A percentile compares a stretch with the other conserved stretches of the same genome.
Conservation (phyloP, 768 basidiomycete genomes). For the Tephrocybe sp. region DNA sequence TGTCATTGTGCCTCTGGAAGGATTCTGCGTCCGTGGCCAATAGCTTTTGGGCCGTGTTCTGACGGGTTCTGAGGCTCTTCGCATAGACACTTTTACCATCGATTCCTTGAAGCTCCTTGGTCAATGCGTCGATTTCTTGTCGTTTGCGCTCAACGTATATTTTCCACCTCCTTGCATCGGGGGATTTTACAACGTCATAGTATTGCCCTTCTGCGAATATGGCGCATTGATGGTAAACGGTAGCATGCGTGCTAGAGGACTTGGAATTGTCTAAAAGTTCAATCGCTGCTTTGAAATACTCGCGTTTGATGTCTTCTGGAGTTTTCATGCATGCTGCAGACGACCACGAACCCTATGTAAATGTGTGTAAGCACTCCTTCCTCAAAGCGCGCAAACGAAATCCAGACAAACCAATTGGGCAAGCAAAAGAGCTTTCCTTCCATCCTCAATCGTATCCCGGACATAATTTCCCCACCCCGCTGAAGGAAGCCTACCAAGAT, state of each 20-base stretch:
- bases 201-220: slow-evolving; percentile 89
- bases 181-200: slow-evolving; percentile 62
- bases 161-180: slow-evolving; percentile 67
- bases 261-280: slow-evolving; percentile 23
- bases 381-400: background rate
- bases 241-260: slow-evolving; percentile 35
- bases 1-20: slow-evolving; percentile 51
- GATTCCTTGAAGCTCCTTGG: slow-evolving; percentile 27
- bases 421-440: slow-evolving; percentile 42
- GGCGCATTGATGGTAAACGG: slow-evolving; percentile 79
- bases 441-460: slow-evolving; percentile 8
- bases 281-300: slow-evolving; percentile 70
- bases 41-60: slow-evolving; percentile 30
- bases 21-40: slow-evolving; percentile 43
- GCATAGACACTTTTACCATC: slow-evolving; percentile 12
- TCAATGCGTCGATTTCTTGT: slow-evolving; percentile 60
- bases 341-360: slow-evolving; percentile 81
- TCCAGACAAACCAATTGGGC: slow-evolving; percentile 58
- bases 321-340: slow-evolving; percentile 83
- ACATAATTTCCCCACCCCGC: slow-evolving; percentile 18
- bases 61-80: slow-evolving; percentile 21
- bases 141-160: slow-evolving; percentile 71
- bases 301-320: slow-evolving; percentile 62
- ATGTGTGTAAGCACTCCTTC: background rate
- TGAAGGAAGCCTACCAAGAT: slow-evolving; percentile 42